Base-by-base conservation (phyloP, 2,329 filamentous ascomycete genomes). In the Colletotrichum spaethianum region DNA sequence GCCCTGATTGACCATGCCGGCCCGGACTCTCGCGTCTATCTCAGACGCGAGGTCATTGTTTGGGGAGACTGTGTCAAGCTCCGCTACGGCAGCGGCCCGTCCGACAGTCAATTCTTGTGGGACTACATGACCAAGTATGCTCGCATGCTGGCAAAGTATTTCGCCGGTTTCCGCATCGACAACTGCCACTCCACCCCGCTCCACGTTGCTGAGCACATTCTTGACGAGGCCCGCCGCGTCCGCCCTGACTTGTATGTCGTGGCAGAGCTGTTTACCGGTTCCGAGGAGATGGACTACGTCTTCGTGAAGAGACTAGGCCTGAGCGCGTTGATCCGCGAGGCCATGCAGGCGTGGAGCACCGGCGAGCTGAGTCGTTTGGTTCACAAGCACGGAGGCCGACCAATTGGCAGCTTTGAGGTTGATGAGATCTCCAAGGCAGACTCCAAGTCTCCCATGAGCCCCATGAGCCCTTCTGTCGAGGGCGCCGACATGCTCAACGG, bases 61-160 rank as follows among this genome's bases (percentile, higher is more conserved):
- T 99, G 96, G 96, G 95, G 96, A 18, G 96, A 99, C 80, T 99
- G 97, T 80, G 96, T 98, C 74, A 99, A 99, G 85, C 88, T 99
- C 64, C 92, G 96, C 23, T 99, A 98, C 79, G 96, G 96, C 42
- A 88, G 86, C 33, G 87, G 91, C 0, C 93, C 93, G 0, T 84
- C 95, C 64, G 96, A 98, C 80, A 98, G 93, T 77, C 96, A 96
- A 0, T 99, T 91, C 85, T 86, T 99, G 11, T 99, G 96, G 96
- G 91, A 98, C 11, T 94, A 94, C 80, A 99, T 99, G 95, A 94
- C 93, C 46, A 91, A 93, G 76, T 99, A 99, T 80, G 97, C 95
- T 4, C 91, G 93, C 46, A 88, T 96, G 79, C 92, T 99, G 88
- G 96, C 97, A 69, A 98, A 95, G 80, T 95, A 97, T 81, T 99